phyloP scores from a whole-genome alignment of 805 yeast species.

The Ogataea pilisensis region DNA sequence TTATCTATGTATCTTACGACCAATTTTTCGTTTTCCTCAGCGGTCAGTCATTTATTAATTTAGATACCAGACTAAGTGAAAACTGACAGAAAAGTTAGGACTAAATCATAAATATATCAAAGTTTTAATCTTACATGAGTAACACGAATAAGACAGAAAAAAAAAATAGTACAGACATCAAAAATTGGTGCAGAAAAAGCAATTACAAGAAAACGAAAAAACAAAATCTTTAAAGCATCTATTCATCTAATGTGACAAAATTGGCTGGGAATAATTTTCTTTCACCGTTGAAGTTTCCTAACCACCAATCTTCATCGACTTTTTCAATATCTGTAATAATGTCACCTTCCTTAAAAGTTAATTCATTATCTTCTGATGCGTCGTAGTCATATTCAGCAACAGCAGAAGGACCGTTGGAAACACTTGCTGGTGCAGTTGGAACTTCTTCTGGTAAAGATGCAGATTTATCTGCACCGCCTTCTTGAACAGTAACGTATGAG shows the following conservation, averaged over 20 bases:
- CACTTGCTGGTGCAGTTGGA: conserved; percentile 21
- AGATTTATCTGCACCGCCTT: conserved; percentile 17
- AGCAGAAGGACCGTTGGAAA: conserved; percentile 40
- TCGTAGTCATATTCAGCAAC: conserved; percentile 76
- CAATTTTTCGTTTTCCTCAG: too few relatives aligned
- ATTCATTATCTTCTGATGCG: conserved; percentile 89
- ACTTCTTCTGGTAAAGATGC: conserved; percentile 20
- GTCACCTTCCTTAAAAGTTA: conserved; percentile 82
- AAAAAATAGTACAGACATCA: too few relatives aligned
- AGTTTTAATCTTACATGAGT: too few relatives aligned
- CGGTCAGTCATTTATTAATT: too few relatives aligned
- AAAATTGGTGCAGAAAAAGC: neutral
- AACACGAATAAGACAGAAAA: too few relatives aligned
- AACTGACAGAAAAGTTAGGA: too few relatives aligned
- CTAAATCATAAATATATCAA: too few relatives aligned
- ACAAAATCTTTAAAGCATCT: neutral
- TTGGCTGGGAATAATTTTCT: conserved; percentile 89
- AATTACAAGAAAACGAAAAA: neutral
- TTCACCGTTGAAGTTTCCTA: conserved; percentile 76
- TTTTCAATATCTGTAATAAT: conserved; percentile 76
- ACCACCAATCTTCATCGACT: conserved; percentile 97
- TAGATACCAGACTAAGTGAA: too few relatives aligned
- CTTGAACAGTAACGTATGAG: conserved; percentile 42
- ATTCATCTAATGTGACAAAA: conserved; percentile 49
- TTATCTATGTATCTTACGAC: too few relatives aligned